Conservation (phyloP, 805 yeast genomes). For the Blastobotrys muscicola region DNA sequence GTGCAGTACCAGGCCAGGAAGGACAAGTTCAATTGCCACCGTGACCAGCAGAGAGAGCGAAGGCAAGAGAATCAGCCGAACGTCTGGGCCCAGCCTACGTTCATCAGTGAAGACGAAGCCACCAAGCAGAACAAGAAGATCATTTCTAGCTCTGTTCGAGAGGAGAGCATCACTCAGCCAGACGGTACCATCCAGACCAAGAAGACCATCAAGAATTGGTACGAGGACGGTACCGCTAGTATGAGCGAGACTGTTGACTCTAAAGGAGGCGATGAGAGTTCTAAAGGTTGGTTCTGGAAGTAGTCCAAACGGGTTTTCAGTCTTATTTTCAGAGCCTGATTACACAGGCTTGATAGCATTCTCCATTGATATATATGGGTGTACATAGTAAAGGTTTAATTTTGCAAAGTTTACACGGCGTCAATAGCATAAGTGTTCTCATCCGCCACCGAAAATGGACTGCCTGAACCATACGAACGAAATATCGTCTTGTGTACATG, state of each 20-base stretch:
- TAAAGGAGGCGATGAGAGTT: constrained; percentile 4
- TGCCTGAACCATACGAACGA: too few relatives aligned
- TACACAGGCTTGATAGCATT: neutral
- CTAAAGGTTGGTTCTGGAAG: constrained; percentile 26
- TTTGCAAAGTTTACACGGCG: neutral
- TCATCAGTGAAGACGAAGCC: constrained; percentile 18
- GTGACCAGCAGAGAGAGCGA: constrained; percentile 2
- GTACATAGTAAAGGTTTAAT: neutral
- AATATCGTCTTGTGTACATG: too few relatives aligned
- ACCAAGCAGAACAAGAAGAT: constrained; percentile 24
- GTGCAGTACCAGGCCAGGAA: constrained; percentile 3
- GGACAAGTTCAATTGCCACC: neutral
- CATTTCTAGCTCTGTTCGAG: constrained; percentile 16
- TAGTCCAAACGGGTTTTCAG: constrained; percentile 2
- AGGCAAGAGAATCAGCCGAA: constrained; percentile 1
- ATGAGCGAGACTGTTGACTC: constrained; percentile 21
- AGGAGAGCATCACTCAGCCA: constrained; percentile 21
- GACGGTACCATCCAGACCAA: constrained; percentile 25
- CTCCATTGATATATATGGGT: neutral
- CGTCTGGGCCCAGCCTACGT: neutral
- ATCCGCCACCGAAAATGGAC: too few relatives aligned
- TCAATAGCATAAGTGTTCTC: too few relatives aligned
- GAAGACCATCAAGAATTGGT: constrained; percentile 24
- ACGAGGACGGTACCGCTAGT: constrained; percentile 24
- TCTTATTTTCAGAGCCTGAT: neutral